Evolutionary conservation across 1,284 basidiomycete species (phyloP).

Genomic region (Ustilago xerochloae): DNA sequence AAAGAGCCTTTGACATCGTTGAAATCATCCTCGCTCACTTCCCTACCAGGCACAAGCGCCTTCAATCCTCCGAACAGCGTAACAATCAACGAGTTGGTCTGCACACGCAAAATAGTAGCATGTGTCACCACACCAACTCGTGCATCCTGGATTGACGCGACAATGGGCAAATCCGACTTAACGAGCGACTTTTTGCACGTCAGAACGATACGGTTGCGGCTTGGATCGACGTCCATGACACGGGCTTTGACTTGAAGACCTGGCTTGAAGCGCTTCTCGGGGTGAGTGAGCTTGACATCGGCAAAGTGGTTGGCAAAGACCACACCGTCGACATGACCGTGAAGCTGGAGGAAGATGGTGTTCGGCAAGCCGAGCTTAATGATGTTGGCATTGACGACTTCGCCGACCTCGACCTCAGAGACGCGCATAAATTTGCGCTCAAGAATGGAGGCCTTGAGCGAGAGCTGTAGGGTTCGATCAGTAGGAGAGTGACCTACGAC

Average conservation of each 20-base stretch:
- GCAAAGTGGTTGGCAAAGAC: slow-evolving; percentile 96
- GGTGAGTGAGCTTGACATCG: slow-evolving; percentile 78
- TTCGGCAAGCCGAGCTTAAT: slow-evolving; percentile 56
- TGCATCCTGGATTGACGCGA: slow-evolving; percentile 76
- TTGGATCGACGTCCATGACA: slow-evolving; percentile 86
- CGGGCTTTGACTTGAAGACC: slow-evolving; percentile 86
- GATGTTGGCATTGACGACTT: slow-evolving; percentile 51
- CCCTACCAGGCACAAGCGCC: slow-evolving; percentile 76
- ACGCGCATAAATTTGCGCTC: slow-evolving; percentile 89
- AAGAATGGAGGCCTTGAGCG: slow-evolving; percentile 83
- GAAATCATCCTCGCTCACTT: slow-evolving; percentile 53
- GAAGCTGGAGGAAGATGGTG: slow-evolving; percentile 64
- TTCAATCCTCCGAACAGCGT: slow-evolving; percentile 82
- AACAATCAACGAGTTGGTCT: slow-evolving; percentile 59
- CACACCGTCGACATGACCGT: slow-evolving; percentile 77
- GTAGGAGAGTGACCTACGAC: slow-evolving; percentile 88
- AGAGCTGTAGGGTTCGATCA: slow-evolving; percentile 88
- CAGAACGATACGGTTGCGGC: slow-evolving; percentile 82
- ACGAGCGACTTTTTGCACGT: slow-evolving; percentile 93
- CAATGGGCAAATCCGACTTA: slow-evolving; percentile 75
- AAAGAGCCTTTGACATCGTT: slow-evolving; percentile 74
- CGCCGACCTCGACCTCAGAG: slow-evolving; percentile 74
- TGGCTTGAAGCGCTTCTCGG: slow-evolving; percentile 82
- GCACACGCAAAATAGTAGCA: slow-evolving; percentile 76
- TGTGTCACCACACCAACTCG: slow-evolving; percentile 80